These are phyloP conservation scores for Colletotrichum sp. DNA, from an alignment of 2,329 filamentous ascomycete species.

Conservation along the genomic window DNA sequence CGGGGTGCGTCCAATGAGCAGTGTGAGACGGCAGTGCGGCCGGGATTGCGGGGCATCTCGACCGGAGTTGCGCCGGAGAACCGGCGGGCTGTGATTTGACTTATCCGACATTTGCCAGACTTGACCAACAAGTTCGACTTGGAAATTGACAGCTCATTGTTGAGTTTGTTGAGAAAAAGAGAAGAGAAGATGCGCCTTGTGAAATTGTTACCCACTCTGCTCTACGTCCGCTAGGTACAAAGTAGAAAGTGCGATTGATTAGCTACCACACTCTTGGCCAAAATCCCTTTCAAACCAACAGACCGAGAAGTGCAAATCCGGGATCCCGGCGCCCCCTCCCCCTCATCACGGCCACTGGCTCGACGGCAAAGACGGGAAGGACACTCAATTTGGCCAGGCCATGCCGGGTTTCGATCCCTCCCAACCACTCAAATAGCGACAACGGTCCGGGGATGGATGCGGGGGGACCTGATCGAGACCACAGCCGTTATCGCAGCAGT, in stretches of 20 bases:
- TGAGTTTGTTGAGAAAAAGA: neutral
- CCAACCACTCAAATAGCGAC: neutral
- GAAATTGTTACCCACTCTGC: neutral
- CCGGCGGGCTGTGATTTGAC: neutral
- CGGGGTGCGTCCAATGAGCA: neutral
- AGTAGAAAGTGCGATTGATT: neutral
- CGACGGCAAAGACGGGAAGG: neutral
- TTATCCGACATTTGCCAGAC: neutral
- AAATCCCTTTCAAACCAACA: neutral
- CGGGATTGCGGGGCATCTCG: neutral
- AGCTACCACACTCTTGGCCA: neutral
- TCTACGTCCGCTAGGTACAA: neutral
- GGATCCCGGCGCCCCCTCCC: neutral
- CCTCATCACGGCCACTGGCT: neutral
- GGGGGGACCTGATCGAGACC: neutral
- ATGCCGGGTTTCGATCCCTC: neutral
- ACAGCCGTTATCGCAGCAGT: neutral
- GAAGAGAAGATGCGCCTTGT: neutral
- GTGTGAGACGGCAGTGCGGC: neutral
- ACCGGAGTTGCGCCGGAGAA: neutral
- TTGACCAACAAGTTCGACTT: neutral
- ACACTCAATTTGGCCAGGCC: neutral
- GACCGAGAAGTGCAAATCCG: neutral
- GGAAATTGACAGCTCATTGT: neutral
- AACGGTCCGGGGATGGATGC: neutral